phyloP scores from a whole-genome alignment of 2,329 filamentous ascomycete species.

The Colletotrichum sp. region DNA sequence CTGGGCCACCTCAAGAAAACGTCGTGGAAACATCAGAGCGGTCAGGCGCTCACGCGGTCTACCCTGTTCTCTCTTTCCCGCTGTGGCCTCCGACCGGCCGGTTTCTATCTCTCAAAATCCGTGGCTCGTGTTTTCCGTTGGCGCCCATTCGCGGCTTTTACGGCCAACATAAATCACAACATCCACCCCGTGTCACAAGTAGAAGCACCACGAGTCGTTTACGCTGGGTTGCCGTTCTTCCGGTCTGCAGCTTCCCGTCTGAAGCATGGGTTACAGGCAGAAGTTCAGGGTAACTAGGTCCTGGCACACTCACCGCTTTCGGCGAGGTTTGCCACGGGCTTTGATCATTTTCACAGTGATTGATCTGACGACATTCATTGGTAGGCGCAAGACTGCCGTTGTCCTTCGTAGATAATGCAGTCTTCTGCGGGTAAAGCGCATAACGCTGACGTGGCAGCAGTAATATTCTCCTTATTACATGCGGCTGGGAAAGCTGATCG shows the following conservation, averaged over 20 bases:
- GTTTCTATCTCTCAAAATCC: neutral
- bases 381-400: neutral
- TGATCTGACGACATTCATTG: neutral
- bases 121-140: neutral
- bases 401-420: neutral
- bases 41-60: neutral
- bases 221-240: neutral
- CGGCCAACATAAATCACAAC: neutral
- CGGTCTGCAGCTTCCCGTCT: slow-evolving; percentile 1
- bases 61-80: neutral
- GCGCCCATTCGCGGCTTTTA: neutral
- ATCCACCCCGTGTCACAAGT: neutral
- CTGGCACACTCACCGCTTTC: slow-evolving; percentile 1
- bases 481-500: neutral
- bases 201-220: neutral
- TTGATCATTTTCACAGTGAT: neutral
- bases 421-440: neutral
- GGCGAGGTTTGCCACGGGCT: neutral
- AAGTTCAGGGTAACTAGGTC: neutral
- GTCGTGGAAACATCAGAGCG: neutral
- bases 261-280: neutral
- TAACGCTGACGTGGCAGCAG: neutral
- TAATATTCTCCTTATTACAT: neutral
- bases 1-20: neutral
- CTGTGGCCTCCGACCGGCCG: neutral